Evolutionary conservation across 1,139 yeast genomes (phyloP), one percentile per base, ranked within the genome.

Genomic region (Zygosaccharomyces sapae): DNA sequence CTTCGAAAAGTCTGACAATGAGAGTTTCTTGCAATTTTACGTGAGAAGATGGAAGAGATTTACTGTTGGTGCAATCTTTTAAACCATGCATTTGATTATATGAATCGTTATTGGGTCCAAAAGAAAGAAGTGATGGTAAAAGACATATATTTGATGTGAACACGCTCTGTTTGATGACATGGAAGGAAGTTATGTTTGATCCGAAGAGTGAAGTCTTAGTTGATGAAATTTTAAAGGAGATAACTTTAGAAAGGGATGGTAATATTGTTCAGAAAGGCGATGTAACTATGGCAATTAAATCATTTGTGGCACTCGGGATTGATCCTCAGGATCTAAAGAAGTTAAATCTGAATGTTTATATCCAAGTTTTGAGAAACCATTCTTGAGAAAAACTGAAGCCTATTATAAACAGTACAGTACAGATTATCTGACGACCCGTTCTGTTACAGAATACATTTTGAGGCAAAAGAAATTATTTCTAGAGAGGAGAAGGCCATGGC

Each of bases 41-140:
- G 95, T 88, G 41, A 74, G 81, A 58, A 80, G 85, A 55, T 94
- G 97, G 97, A 81, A 83, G 52, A 76, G 97, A 52, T 94, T 79
- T 65, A 82, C 95, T 33, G 80, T 87, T 49, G 98, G 98, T 34
- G 95, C 97, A 1, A 86, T 90, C 16, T 86, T 88, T 71, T 94
- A 68, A 89, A 89, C 67, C 95, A 94, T 66, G 94, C 94, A 25
- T 88, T 92, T 64, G 96, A 90, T 65, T 94, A 94, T 67, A 82
- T 94, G 79, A 94, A 94, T 67, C 79, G 97, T 55, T 92, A 92
- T 69, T 94, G 98, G 98, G 97, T 94, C 43, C 88, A 86, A 89
- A 95, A 64, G 97, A 92, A 67, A 78, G 97, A 61, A 86, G 90
- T 38, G 97, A 92, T 64, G 97, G 97, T n/a, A 80, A 88, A 60